phyloP scores from a whole-genome alignment of 805 yeast genomes.

The Yamadazyma kitorensis region DNA sequence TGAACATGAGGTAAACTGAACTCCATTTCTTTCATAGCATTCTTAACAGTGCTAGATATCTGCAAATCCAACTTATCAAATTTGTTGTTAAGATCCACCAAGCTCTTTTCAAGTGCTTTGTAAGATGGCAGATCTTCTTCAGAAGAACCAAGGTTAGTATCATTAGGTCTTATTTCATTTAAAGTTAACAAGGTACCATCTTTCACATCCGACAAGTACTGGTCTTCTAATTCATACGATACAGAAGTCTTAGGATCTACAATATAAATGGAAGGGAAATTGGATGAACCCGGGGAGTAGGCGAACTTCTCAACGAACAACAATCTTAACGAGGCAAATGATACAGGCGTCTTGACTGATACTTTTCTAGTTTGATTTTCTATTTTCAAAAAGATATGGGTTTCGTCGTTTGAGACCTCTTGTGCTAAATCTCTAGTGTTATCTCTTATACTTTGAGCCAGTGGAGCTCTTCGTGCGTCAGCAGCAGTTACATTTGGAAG shows the following conservation, averaged over 20 bases:
- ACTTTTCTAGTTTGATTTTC: conserved; percentile 57
- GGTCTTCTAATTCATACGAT: conserved; percentile 79
- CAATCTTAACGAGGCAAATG: conserved; percentile 56
- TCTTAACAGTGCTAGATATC: conserved; percentile 7
- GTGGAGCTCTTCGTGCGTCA: conserved; percentile 1
- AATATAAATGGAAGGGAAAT: conserved; percentile 77
- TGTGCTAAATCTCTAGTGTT: conserved; percentile 1
- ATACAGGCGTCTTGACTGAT: conserved; percentile 40
- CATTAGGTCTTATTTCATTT: conserved; percentile 7
- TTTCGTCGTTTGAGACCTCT: conserved; percentile 1
- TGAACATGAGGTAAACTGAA: neutral
- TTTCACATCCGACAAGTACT: conserved; percentile 45
- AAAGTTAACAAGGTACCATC: conserved; percentile 52
- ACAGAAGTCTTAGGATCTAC: conserved; percentile 58
- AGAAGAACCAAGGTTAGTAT: neutral
- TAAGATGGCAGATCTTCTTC: conserved; percentile 1
- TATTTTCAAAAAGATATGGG: conserved; percentile 42
- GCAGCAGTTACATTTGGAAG: conserved; percentile 8
- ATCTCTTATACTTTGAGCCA: conserved; percentile 10
- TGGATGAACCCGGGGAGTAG: conserved; percentile 66
- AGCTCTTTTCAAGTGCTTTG: conserved; percentile 6
- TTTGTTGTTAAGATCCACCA: conserved; percentile 6
- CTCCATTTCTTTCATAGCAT: conserved; percentile 7
- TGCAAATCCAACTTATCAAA: conserved; percentile 7
- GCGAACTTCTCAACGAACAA: conserved; percentile 86